Evolutionary conservation across 73 alveolate species (phyloP).

Genomic region (Paramecium pentaurelia): DNA sequence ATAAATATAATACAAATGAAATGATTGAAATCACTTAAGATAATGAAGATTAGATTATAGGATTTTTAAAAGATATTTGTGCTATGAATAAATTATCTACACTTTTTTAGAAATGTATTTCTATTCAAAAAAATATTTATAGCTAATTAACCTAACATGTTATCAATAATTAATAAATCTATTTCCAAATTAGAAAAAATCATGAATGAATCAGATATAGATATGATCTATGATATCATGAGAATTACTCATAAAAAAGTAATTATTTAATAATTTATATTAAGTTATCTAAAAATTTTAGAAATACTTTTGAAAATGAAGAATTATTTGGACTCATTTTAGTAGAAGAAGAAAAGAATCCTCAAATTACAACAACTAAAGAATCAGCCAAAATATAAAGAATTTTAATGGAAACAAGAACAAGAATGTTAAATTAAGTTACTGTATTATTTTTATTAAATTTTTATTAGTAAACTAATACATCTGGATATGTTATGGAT

Average conservation of each 20-base stretch:
- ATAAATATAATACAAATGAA: slow-evolving; percentile 39
- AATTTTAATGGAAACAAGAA: slow-evolving; percentile 49
- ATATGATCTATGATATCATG: slow-evolving; percentile 32
- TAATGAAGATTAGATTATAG: neutral
- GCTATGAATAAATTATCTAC: slow-evolving; percentile 33
- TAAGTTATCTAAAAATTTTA: neutral
- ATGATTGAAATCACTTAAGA: slow-evolving; percentile 32
- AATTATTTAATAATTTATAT: neutral
- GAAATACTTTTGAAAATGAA: slow-evolving; percentile 24
- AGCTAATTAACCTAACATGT: neutral
- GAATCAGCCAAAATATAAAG: slow-evolving; percentile 11
- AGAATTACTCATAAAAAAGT: slow-evolving; percentile 42
- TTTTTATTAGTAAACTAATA: neutral
- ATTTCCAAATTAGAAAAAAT: slow-evolving; percentile 31
- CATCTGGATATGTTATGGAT: neutral
- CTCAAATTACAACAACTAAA: slow-evolving; percentile 9
- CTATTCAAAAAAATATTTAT: neutral
- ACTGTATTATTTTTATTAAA: neutral
- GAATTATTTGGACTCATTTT: slow-evolving; percentile 14
- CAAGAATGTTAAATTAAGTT: slow-evolving; percentile 30
- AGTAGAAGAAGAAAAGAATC: slow-evolving; percentile 1
- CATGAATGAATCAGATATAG: neutral
- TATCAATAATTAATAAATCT: slow-evolving; percentile 1
- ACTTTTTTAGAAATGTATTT: neutral
- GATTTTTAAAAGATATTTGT: slow-evolving; percentile 27